phyloP scores from a whole-genome alignment of 768 basidiomycete genomes.

The Leccinum barrowsii region DNA sequence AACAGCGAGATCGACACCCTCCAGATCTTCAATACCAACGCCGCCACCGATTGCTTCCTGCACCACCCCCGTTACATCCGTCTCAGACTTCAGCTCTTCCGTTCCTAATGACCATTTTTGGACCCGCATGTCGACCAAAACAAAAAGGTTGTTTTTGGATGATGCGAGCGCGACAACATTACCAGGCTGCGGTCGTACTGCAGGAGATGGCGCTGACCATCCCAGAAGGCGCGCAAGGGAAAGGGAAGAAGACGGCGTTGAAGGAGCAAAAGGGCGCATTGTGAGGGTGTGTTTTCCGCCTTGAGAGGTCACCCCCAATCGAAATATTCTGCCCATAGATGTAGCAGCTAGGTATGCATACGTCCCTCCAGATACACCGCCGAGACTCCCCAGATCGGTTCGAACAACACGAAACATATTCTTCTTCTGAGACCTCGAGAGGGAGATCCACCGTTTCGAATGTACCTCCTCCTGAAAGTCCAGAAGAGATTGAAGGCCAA shows the following conservation, averaged over 20 bases:
- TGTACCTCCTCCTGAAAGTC: conserved; percentile 75
- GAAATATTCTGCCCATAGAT: conserved; percentile 61
- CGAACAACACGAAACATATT: conserved; percentile 67
- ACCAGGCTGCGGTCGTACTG: conserved; percentile 44
- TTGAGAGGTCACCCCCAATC: conserved; percentile 59
- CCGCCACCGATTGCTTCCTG: conserved; percentile 44
- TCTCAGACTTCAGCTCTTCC: conserved; percentile 58
- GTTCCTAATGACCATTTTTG: conserved; percentile 59
- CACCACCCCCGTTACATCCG: conserved; percentile 50
- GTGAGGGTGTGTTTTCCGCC: conserved; percentile 66
- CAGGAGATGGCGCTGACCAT: conserved; percentile 39
- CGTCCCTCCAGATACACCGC: conserved; percentile 7
- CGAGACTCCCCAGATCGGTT: conserved; percentile 48
- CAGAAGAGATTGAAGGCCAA: conserved; percentile 86
- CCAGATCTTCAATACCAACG: conserved; percentile 58
- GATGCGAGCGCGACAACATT: conserved; percentile 64
- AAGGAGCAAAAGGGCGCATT: conserved; percentile 53
- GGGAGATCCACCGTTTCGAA: conserved; percentile 44
- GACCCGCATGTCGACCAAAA: conserved; percentile 60
- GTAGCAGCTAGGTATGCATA: conserved; percentile 59
- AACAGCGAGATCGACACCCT: conserved; percentile 66
- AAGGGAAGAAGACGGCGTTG: conserved; percentile 41
- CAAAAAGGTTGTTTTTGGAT: conserved; percentile 59
- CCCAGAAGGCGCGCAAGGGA: conserved; percentile 41
- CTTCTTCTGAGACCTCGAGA: conserved; percentile 45